Base-by-base conservation (phyloP, 345 rosid species). In the Corymbia maculata region DNA sequence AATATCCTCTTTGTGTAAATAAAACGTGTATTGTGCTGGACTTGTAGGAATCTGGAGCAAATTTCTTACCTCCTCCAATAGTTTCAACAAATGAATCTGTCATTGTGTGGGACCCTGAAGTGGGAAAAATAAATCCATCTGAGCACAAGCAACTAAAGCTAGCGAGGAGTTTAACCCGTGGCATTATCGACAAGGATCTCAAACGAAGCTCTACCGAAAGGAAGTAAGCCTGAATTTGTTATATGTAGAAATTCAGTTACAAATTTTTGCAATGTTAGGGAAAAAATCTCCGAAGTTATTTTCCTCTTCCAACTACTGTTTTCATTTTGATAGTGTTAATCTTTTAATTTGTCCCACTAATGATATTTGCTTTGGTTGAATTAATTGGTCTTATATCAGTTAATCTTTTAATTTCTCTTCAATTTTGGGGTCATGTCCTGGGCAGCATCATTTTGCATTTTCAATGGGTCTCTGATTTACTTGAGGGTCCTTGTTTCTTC, bases 91-190 rank as follows among this genome's bases (percentile, higher is more conserved):
- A 97, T 92, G 99, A 96, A 94, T 95, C 95, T 88, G 99, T 97
- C 90, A 93, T 92, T 79, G 98, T 95, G 50, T 96, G 99, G 98
- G 99, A 96, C 90, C 97, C 98, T 86, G 99, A 97, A 90, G 91
- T 96, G 86, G 99, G 99, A 91, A 97, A 88, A 94, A 92, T 93
- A 88, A 96, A 96, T 93, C 99, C 97, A 28, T 95, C 99, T 32
- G 98, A 97, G 94, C 97, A 96, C 94, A 96, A 97, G 94, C 99
- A 97, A 94, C 91, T 97, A 70, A 97, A 97, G 94, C 93, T 97
- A 86, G 99, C 99, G 32, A 95, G 99, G 92, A 97, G 99, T 92
- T 92, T 97, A 92, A 93, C 96, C 64, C 98, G 99, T 90, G 98
- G 99, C 87, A 96, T 97, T 88, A 97, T 97, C 89, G 98, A 97